A percentile compares a stretch with the other conserved stretches of the same genome.
phyloP scores from a whole-genome alignment of 306 rosid genomes.

The Begonia loranthoides region DNA sequence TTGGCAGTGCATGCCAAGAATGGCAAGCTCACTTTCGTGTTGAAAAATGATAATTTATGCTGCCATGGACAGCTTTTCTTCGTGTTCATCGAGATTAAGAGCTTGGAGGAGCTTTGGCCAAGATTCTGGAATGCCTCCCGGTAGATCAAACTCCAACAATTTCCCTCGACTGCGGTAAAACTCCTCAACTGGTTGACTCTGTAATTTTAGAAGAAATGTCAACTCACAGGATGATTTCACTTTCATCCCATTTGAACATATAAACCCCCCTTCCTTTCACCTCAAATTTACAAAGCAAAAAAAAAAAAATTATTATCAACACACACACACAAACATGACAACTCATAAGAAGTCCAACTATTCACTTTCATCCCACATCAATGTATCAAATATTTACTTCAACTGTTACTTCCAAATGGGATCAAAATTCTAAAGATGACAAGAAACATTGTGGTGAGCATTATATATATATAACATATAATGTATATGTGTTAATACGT shows the following conservation, averaged over 20 bases:
- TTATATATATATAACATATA: too few relatives aligned
- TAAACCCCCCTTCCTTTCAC: too few relatives aligned
- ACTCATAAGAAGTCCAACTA: background rate
- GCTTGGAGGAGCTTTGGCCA: constrained; percentile 92
- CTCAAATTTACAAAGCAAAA: too few relatives aligned
- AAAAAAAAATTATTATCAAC: background rate
- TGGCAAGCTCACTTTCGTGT: constrained; percentile 27
- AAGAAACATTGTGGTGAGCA: too few relatives aligned
- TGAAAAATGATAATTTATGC: constrained; percentile 32
- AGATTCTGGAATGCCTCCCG: constrained; percentile 94
- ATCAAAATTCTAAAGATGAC: too few relatives aligned
- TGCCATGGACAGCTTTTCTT: constrained; percentile 59
- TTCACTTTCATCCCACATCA: too few relatives aligned
- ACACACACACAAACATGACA: too few relatives aligned
- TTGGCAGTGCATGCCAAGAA: constrained; percentile 39
- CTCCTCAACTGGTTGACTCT: constrained; percentile 86
- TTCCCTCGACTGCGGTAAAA: constrained; percentile 60
- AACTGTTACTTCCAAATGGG: too few relatives aligned
- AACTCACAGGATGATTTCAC: background rate
- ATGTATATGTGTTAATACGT: too few relatives aligned
- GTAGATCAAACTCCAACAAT: constrained; percentile 86
- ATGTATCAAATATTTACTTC: too few relatives aligned
- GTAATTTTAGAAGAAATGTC: constrained; percentile 14
- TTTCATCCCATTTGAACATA: too few relatives aligned
- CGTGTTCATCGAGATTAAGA: constrained; percentile 72